Base-by-base conservation (phyloP, 495 filamentous ascomycete genomes). In the Lindgomyces ingoldianus region DNA sequence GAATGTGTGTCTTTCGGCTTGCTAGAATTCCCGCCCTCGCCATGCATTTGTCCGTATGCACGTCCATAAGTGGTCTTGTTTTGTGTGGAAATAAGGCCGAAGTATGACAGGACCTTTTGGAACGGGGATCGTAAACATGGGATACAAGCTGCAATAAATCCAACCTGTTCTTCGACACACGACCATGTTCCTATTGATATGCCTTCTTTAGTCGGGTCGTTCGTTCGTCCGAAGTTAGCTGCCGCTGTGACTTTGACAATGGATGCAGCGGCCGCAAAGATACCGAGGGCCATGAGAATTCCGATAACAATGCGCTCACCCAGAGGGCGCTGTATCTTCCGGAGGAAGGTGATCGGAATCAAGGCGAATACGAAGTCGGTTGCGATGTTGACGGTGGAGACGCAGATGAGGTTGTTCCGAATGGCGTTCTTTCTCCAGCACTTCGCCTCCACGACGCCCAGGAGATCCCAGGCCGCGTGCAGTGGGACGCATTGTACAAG, bases 301-400 rank as follows among this genome's bases (percentile, higher is more conserved):
- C 29, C 65, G 44, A 77, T 62, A 47, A 70, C 64, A 14, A 73
- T 30, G 50, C 70, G 71, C 62, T 75, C 73, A 4, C 67, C 65
- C 24, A 74, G 56, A 26, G 72, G 75, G 16, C 70, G 59, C 29
- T 69, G 67, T 16, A 77, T 53, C 44, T 72, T 68, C 27, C 58
- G 55, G 39, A 77, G 69, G 62, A 76, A 76, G 46, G 66, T 72
- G 41, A 77, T 57, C 12, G 75, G 75, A 42, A 74, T 58, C 3
- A 75, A 44, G 53, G 70, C 70, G 30, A 75, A 64, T 45, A 71
- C 47, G 16, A 75, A 52, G 64, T 77, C 75, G 16, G 72, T 74
- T 14, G 66, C 19, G 53, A 75, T 70, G 33, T 58, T 71, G 42
- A 75, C n/a, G 25, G 57, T 64, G 0, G 69, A 59, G 11, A 53